Base-by-base conservation (phyloP, 192 early-diverging fungal genomes). In the Lunasporangiospora selenospora region DNA sequence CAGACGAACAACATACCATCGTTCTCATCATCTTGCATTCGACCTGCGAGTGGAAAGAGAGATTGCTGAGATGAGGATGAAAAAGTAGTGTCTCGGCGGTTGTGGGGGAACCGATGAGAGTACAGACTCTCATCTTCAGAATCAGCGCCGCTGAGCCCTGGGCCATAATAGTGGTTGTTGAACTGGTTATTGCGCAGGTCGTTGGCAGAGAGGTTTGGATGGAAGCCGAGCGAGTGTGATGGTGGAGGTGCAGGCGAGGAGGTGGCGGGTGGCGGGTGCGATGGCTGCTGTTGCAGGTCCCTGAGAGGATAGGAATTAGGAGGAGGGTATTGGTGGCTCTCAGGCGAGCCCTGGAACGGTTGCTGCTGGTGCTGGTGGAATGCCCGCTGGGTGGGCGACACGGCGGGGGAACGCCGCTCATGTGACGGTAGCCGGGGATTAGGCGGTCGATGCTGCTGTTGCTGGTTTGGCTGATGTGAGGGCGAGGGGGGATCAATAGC, bases 1-100 rank as follows among this genome's bases (percentile, higher is more conserved):
- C 24, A 24, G 19, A 46, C 26, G 11, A 27, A 18, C 12, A 19
- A 15, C 60, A 49, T 49, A 66, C 64, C 64, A 26, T 66, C 54
- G 16, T 48, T 46, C 15, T 66, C 64, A 7, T 39, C 32, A 10
- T 55, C 34, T n/a, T 58, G 64, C n/a, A n/a, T n/a, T n/a, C n/a
- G n/a, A n/a, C n/a, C n/a, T n/a, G n/a, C n/a, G n/a, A n/a, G n/a
- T n/a, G n/a, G n/a, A 39, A 66, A 66, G 15, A 66, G 37, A 19
- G 64, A 66, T 27, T 66, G 38, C 29, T 66, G 64, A 6, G 64
- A 66, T 19, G 64, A 66, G 9, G 55, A 43, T 11, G 54, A 66
- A 32, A 48, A 66, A 7, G 53, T 40, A 3, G 64, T 66, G 54
- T 58, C 64, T 3, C 64, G 39, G 6, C 52, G 53, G 27, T 66